Base-by-base conservation (phyloP, 2,329 filamentous ascomycete genomes). In the Cladophialophora yegresii region DNA sequence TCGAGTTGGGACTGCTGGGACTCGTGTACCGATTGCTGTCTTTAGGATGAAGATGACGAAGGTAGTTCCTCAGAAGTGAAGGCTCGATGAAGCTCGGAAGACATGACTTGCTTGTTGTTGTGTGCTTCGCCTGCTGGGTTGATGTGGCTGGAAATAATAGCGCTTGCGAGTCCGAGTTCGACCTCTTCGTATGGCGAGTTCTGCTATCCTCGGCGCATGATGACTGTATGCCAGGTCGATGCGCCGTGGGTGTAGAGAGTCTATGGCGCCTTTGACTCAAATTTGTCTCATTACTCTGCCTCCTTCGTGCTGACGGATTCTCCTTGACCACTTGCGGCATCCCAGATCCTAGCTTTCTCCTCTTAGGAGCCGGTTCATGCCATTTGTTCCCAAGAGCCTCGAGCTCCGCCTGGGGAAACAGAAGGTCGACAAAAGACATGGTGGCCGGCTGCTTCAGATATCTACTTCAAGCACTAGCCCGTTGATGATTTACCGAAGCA, bases 371-470 rank as follows among this genome's bases (percentile, higher is more conserved):
- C 13, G 59, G 58, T 47, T 66, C 64, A 22, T 57, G 53, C 63
- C 64, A 68, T 43, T 61, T 68, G 60, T 68, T 68, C 1, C 66
- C 66, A n/a, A 68, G 58, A 54, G 63, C 66, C 55, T 68, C 66
- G 6, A 68, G 66, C 64, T 68, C 58, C n/a, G 55, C 62, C 26
- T 53, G 54, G 23, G 66, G 66, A 20, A 68, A 68, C 22, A 68
- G 47, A 30, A 47, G 64, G 28, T 68, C 66, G 26, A 68, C 36
- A 30, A 66, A 61, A 23, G 66, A 68, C 66, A 68, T 68, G 55
- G 16, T 49, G 54, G 20, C 26, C 32, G 9, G n/a, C 16, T 51
- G 33, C 16, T n/a, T 22, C 30, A 23, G 16, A 16, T 43, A 53
- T 58, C 13, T 49, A 28, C 22, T 26, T 51, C 47, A 26, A 33